Evolutionary conservation across 2,329 filamentous ascomycete species (phyloP).

Genomic region (Incumbomyces delicatus): DNA sequence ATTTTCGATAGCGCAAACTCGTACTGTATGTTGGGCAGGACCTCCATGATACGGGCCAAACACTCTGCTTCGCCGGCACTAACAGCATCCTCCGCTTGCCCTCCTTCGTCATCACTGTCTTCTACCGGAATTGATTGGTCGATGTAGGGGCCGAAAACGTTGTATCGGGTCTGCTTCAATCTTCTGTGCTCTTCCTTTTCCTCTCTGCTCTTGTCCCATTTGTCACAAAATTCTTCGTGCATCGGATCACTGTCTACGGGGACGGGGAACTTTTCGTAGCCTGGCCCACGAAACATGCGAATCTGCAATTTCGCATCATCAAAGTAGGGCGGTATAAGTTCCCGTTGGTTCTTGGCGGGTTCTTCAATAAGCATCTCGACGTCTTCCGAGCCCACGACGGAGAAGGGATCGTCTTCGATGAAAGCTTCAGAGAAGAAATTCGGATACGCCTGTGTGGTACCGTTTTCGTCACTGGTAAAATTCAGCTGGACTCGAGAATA

Average conservation of each 20-base stretch:
- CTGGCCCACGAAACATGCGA: slow-evolving; percentile 19
- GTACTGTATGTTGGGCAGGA: slow-evolving; percentile 41
- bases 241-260: slow-evolving; percentile 14
- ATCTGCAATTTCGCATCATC: slow-evolving; percentile 13
- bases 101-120: slow-evolving; percentile 4
- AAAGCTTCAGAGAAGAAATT: slow-evolving; percentile 3
- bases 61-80: slow-evolving; percentile 13
- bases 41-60: slow-evolving; percentile 28
- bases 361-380: not conserved
- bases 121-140: slow-evolving; percentile 8
- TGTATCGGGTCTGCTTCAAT: slow-evolving; percentile 6
- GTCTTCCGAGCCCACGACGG: not conserved
- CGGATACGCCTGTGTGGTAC: slow-evolving; percentile 1
- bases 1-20: slow-evolving; percentile 27
- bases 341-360: slow-evolving; percentile 2
- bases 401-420: not conserved
- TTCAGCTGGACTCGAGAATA: slow-evolving; percentile 1
- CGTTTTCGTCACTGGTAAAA: not conserved
- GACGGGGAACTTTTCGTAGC: slow-evolving; percentile 19
- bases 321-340: slow-evolving; percentile 16
- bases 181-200: slow-evolving; percentile 4
- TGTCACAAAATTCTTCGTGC: slow-evolving; percentile 16
- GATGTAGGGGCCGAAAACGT: not conserved
- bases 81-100: not conserved
- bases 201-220: slow-evolving; percentile 15